Evolutionary conservation across 106 monocot genomes (phyloP).

Genomic region (Ottelia alismoides): DNA sequence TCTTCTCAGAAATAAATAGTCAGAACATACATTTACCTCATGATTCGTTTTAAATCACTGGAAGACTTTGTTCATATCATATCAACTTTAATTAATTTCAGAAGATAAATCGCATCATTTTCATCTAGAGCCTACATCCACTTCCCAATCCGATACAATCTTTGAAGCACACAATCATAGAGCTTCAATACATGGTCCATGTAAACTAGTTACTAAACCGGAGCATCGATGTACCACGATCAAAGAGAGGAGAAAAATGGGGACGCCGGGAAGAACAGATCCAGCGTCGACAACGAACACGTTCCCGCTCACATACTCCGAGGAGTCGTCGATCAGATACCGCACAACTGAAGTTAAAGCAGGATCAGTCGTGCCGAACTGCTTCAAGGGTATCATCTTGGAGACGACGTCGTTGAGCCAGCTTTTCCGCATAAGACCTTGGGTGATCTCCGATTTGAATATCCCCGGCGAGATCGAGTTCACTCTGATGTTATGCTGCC

Average conservation of each 20-base stretch:
- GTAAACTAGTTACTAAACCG: too few species aligned
- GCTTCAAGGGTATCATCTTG: constrained; percentile 14
- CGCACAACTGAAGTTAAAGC: constrained; percentile 14
- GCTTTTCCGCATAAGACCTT: constrained; percentile 22
- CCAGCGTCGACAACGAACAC: constrained; percentile 21
- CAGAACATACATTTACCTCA: too few species aligned
- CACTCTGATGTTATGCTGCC: constrained; percentile 11
- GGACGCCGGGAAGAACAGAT: constrained; percentile 16
- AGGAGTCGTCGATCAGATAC: constrained; percentile 25
- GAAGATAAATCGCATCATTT: too few species aligned
- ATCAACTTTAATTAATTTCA: too few species aligned
- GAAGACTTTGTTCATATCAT: too few species aligned
- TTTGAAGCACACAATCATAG: too few species aligned
- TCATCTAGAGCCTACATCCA: too few species aligned
- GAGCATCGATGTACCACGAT: too few species aligned
- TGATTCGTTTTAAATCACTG: too few species aligned
- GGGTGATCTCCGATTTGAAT: constrained; percentile 25
- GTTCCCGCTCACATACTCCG: constrained; percentile 17
- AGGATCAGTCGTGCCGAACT: constrained; percentile 10
- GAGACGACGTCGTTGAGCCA: constrained; percentile 13
- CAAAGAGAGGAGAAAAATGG: constrained; percentile 26
- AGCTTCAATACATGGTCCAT: too few species aligned
- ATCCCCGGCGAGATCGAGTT: constrained; percentile 19
- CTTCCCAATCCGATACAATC: too few species aligned
- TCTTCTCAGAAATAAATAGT: too few species aligned